phyloP scores from a whole-genome alignment of 2,329 filamentous ascomycete species.

The Aureobasidium sp. region DNA sequence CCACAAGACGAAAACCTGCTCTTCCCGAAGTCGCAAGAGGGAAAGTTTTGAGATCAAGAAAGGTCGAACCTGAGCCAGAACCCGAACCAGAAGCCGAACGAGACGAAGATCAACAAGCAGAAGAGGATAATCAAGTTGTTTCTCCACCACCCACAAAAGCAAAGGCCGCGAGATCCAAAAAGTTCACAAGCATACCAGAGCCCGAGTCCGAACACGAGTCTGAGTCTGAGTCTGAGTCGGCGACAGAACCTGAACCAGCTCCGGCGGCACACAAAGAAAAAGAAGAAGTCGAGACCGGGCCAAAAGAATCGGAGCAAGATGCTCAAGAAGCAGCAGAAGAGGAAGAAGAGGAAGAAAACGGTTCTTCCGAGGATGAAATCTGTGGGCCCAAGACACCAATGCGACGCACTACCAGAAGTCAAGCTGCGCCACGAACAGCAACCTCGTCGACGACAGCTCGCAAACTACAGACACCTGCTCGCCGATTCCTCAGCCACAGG shows the following conservation, averaged over 20 bases:
- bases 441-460: neutral
- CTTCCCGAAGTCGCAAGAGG: neutral
- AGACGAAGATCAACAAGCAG: neutral
- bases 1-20: neutral
- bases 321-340: neutral
- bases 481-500: neutral
- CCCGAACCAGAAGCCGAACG: neutral
- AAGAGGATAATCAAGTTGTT: neutral
- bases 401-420: conserved; percentile 1
- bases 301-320: neutral
- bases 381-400: conserved; percentile 16
- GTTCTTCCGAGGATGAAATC: conserved; percentile 14
- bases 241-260: neutral
- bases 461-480: conserved; percentile 9
- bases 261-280: neutral
- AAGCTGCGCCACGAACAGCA: neutral
- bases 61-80: neutral
- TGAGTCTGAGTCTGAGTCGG: neutral
- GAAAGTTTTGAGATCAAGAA: neutral
- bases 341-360: neutral
- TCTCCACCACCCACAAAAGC: neutral
- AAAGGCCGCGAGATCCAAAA: neutral
- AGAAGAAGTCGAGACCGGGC: neutral
- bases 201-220: neutral
- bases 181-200: neutral